Conservation (phyloP, 2,329 filamentous ascomycete genomes). For the Fusarium staphyleae region DNA sequence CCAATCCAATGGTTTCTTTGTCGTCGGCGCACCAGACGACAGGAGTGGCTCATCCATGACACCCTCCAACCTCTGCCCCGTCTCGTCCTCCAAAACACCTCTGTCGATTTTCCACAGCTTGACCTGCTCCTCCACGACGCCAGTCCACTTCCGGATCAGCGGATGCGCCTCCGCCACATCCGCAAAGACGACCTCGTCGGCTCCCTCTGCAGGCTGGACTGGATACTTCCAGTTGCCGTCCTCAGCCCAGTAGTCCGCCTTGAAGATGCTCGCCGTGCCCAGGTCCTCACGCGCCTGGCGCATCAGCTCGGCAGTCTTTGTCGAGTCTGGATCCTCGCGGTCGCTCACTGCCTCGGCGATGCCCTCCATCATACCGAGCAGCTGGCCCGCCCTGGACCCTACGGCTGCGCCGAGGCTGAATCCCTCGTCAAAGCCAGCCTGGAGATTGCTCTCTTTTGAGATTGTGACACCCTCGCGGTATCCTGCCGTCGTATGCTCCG, state of each 20-base stretch:
- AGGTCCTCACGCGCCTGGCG: slow-evolving; percentile 64
- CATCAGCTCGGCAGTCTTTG: background rate
- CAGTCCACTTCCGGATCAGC: slow-evolving; percentile 68
- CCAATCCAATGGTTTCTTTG: slow-evolving; percentile 50
- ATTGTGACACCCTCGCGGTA: slow-evolving; percentile 86
- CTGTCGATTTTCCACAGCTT: slow-evolving; percentile 46
- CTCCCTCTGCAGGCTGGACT: slow-evolving; percentile 50
- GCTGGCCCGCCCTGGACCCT: slow-evolving; percentile 74
- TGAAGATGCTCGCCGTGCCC: slow-evolving; percentile 68
- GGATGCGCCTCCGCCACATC: slow-evolving; percentile 74
- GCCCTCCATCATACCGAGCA: slow-evolving; percentile 81
- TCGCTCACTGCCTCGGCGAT: slow-evolving; percentile 59
- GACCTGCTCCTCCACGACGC: slow-evolving; percentile 43
- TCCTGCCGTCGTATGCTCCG: slow-evolving; percentile 81
- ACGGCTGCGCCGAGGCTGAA: slow-evolving; percentile 84
- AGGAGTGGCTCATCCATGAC: slow-evolving; percentile 41
- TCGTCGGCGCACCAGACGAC: slow-evolving; percentile 33
- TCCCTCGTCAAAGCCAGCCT: slow-evolving; percentile 90
- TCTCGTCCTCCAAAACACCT: slow-evolving; percentile 46
- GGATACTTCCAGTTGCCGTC: slow-evolving; percentile 77
- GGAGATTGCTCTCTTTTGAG: slow-evolving; percentile 79
- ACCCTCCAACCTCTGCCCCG: slow-evolving; percentile 39
- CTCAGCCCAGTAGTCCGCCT: slow-evolving; percentile 68
- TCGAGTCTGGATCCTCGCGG: slow-evolving; percentile 34
- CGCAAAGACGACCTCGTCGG: slow-evolving; percentile 59